phyloP scores from a whole-genome alignment of 768 basidiomycete genomes.

The Amanita brunnescens region DNA sequence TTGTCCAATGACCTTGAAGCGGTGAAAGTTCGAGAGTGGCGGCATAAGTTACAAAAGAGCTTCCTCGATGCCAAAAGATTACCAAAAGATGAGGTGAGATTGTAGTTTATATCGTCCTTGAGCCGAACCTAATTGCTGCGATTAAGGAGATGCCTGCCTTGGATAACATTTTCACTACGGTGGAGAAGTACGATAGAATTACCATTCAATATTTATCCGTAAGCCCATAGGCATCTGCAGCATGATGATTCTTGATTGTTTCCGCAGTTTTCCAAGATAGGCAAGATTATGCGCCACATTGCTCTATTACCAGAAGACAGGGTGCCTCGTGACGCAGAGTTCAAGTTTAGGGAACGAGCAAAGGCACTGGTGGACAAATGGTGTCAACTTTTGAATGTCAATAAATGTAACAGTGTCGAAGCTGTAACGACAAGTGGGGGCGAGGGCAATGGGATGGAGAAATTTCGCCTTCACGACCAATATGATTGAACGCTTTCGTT shows the following conservation, averaged over 20 bases:
- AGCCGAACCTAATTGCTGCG: conserved; percentile 3
- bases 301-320: conserved; percentile 42
- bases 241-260: background rate
- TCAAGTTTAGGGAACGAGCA: conserved; percentile 65
- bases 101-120: conserved; percentile 3
- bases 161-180: conserved; percentile 63
- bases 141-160: conserved; percentile 67
- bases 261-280: conserved; percentile 70
- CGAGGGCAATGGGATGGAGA: background rate
- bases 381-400: conserved; percentile 44
- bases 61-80: conserved; percentile 59
- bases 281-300: conserved; percentile 87
- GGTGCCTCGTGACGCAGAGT: conserved; percentile 54
- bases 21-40: conserved; percentile 75
- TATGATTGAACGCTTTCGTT: too few species aligned
- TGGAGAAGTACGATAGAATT: conserved; percentile 71
- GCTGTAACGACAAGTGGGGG: conserved; percentile 1
- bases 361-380: conserved; percentile 62
- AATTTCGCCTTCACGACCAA: background rate
- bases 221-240: conserved; percentile 12
- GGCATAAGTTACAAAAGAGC: conserved; percentile 85
- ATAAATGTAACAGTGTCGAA: conserved; percentile 18
- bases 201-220: conserved; percentile 63
- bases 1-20: conserved; percentile 63
- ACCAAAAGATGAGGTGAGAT: conserved; percentile 57